Percentiles rank a stretch among this genome's conserved stretches.
Conservation (phyloP, 768 basidiomycete species). For the Russula emetica region DNA sequence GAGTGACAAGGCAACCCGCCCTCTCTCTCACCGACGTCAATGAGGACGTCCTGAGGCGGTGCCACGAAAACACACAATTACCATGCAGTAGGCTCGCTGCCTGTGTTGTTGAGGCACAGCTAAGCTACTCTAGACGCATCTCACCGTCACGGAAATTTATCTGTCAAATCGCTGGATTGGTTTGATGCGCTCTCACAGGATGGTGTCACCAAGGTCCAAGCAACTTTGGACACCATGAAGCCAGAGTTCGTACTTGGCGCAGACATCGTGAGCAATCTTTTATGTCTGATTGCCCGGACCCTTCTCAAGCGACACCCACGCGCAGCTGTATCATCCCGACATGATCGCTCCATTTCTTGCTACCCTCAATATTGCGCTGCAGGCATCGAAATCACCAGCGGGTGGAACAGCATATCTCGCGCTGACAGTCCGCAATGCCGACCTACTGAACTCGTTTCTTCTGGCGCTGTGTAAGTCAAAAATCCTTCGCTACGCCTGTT, state of each 20-base stretch:
- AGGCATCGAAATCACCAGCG: constrained; percentile 1
- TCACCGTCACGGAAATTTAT: constrained; percentile 44
- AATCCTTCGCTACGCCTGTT: background rate
- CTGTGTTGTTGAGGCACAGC: background rate
- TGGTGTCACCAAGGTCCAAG: constrained; percentile 27
- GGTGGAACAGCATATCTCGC: constrained; percentile 22
- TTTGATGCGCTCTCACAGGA: constrained; percentile 45
- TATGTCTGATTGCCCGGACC: background rate
- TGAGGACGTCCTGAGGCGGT: constrained; percentile 56
- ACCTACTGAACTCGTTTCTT: constrained; percentile 19
- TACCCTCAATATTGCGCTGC: constrained; percentile 22
- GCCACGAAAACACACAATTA: constrained; percentile 54
- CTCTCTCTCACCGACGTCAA: constrained; percentile 56
- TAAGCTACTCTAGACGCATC: constrained; percentile 46
- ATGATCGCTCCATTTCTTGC: constrained; percentile 24
- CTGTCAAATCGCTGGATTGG: constrained; percentile 60
- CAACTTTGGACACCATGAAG: constrained; percentile 41
- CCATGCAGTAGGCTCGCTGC: constrained; percentile 55
- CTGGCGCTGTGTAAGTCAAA: constrained; percentile 15
- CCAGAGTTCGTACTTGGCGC: constrained; percentile 66
- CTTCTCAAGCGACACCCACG: background rate
- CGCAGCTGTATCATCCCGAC: constrained; percentile 22
- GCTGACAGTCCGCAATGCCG: constrained; percentile 24
- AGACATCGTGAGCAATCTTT: constrained; percentile 47
- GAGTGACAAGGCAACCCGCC: constrained; percentile 6